phyloP scores from a whole-genome alignment of 345 rosid species.

The Eucalyptus shirleyi region DNA sequence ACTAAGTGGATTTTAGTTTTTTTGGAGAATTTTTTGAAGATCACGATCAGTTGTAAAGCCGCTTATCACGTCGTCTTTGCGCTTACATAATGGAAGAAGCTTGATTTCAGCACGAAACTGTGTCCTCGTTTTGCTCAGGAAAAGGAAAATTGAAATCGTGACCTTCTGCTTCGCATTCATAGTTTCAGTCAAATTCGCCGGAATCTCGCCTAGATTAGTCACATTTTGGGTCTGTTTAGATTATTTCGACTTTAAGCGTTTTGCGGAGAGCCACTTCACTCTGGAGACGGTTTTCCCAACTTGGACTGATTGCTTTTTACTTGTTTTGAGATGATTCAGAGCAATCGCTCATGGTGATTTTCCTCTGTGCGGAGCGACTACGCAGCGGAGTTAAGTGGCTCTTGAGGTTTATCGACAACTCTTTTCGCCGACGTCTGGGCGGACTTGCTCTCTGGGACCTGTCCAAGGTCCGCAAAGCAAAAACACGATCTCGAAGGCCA shows the following conservation, averaged over 20 bases:
- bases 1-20: neutral
- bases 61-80: no score
- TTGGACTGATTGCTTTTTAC: no score
- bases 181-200: neutral
- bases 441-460: neutral
- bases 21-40: neutral
- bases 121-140: rapidly evolving
- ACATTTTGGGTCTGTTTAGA: no score
- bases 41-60: neutral
- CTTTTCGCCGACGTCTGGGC: neutral
- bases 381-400: constrained; percentile 73
- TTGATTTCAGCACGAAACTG: neutral
- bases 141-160: neutral
- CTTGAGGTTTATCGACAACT: constrained; percentile 51
- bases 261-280: no score
- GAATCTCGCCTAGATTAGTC: neutral
- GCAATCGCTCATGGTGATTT: neutral
- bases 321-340: no score
- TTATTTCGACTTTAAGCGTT: no score
- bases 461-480: no score
- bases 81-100: no score
- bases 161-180: neutral
- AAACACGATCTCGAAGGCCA: no score
- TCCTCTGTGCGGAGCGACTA: constrained; percentile 39
- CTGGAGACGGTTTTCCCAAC: no score